Conservation (phyloP, 352 stramenopile species). For the Globisporangium megalacanthum region DNA sequence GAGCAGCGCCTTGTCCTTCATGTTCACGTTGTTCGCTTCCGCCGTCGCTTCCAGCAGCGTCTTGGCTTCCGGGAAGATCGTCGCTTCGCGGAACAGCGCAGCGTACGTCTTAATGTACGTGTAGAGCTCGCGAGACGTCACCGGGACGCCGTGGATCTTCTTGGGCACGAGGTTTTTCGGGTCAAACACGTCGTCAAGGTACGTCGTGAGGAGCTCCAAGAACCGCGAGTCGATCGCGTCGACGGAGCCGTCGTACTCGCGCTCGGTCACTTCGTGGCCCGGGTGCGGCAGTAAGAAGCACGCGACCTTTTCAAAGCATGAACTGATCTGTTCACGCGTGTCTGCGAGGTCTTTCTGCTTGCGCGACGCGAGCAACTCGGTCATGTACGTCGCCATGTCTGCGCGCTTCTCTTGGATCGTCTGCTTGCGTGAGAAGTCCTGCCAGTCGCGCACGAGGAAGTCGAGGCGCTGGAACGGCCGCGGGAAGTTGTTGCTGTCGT, state of each 20-base stretch:
- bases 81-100: slow-evolving; percentile 93
- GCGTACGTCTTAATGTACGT: slow-evolving; percentile 97
- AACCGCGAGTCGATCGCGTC: slow-evolving; percentile 94
- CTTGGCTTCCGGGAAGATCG: slow-evolving; percentile 96
- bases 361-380: slow-evolving; percentile 89
- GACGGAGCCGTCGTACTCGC: slow-evolving; percentile 95
- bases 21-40: slow-evolving; percentile 97
- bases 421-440: slow-evolving; percentile 93
- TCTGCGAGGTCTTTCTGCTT: slow-evolving; percentile 92
- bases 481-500: slow-evolving; percentile 24
- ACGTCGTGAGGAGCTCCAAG: slow-evolving; percentile 91
- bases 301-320: slow-evolving; percentile 94
- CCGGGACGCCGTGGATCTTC: slow-evolving; percentile 91
- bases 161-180: slow-evolving; percentile 86
- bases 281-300: slow-evolving; percentile 97
- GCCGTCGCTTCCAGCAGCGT: slow-evolving; percentile 97
- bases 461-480: slow-evolving; percentile 97
- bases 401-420: slow-evolving; percentile 85
- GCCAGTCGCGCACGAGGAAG: slow-evolving; percentile 99
- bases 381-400: slow-evolving; percentile 94
- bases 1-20: slow-evolving; percentile 72
- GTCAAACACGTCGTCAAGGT: slow-evolving; percentile 94
- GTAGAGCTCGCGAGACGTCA: slow-evolving; percentile 92
- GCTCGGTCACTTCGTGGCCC: slow-evolving; percentile 95
- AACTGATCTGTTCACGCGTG: slow-evolving; percentile 95